Conservation (phyloP, 2,329 filamentous ascomycete species). For the Colletotrichum camelliae region DNA sequence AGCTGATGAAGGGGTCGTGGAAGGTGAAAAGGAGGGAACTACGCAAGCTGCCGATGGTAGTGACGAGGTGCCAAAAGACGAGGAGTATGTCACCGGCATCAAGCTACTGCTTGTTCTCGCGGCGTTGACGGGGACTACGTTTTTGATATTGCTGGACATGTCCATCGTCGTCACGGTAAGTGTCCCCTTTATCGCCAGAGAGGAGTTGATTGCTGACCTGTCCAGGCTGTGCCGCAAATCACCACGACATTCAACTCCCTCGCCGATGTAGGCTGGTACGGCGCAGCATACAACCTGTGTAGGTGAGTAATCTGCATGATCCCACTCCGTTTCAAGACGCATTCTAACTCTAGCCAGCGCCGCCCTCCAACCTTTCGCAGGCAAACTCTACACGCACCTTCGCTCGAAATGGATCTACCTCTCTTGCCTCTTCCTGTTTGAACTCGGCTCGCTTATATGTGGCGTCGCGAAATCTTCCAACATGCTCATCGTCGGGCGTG, state of each 20-base stretch:
- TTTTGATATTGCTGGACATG: conserved; percentile 55
- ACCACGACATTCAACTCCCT: conserved; percentile 56
- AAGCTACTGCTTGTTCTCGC: conserved; percentile 39
- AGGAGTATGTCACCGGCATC: conserved; percentile 32
- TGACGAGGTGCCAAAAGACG: not conserved
- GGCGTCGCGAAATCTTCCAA: conserved; percentile 47
- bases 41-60: not conserved
- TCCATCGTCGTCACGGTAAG: conserved; percentile 58
- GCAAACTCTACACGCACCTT: conserved; percentile 54
- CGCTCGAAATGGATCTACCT: conserved; percentile 32
- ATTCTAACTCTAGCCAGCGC: conserved; percentile 36
- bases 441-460: conserved; percentile 52
- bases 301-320: conserved; percentile 33
- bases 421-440: conserved; percentile 34
- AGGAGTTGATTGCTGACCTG: not conserved
- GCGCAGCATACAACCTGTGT: conserved; percentile 52
- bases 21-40: not conserved
- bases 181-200: not conserved
- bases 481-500: conserved; percentile 56
- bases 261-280: conserved; percentile 62
- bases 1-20: not conserved
- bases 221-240: conserved; percentile 51
- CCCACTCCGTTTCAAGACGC: not conserved
- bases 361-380: conserved; percentile 55
- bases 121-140: conserved; percentile 46